Base-by-base conservation (phyloP, 176 grass and related monocot species). In the Guadua angustifolia region DNA sequence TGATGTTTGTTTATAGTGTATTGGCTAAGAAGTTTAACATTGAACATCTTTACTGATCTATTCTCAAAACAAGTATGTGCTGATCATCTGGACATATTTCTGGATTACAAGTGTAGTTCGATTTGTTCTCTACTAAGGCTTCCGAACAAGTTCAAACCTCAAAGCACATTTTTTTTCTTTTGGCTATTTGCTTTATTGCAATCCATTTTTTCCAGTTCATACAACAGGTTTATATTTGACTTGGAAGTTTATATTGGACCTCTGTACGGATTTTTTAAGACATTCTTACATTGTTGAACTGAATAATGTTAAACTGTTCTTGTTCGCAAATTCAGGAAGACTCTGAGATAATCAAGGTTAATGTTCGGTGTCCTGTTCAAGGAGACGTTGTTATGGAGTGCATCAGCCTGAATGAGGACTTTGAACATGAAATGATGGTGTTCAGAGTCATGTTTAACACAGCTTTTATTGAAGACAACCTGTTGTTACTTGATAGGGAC, bases 341-440 rank as follows among this genome's bases (percentile, higher is more conserved):
- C 4, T 80, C 52, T 38, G 85, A 90, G 70, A 87, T 90, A 87
- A 84, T 90, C 68, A 90, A 90, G 85, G 45, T 80, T 63, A 90
- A 90, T 84, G 35, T 87, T 16, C 69, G 42, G 40, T 87, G 80
- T 84, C 44, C 60, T 66, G 80, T 87, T 51, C 84, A 79, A 84
- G 89, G 89, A 90, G 89, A 99, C 22, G 38, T 99, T 42, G 96
- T 99, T 69, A 71, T 99, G 65, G 96, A 95, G 83, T 99, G 96
- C 74, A 51, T 90, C 55, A 92, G 91, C 56, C 36, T 94, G 62
- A 88, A 89, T n/a, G 94, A 95, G 66, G 81, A 94, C 82, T 84
- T 88, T 13, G 86, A 95, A 79, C 69, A 84, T 70, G 89, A 95
- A 87, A 88, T 94, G 51, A 91, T 94, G 87, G 81, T 99, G n/a